A percentile compares a stretch with the other conserved stretches of the same genome.
phyloP scores from a whole-genome alignment of 352 stramenopile genomes.

The Globisporangium carolinianum region DNA sequence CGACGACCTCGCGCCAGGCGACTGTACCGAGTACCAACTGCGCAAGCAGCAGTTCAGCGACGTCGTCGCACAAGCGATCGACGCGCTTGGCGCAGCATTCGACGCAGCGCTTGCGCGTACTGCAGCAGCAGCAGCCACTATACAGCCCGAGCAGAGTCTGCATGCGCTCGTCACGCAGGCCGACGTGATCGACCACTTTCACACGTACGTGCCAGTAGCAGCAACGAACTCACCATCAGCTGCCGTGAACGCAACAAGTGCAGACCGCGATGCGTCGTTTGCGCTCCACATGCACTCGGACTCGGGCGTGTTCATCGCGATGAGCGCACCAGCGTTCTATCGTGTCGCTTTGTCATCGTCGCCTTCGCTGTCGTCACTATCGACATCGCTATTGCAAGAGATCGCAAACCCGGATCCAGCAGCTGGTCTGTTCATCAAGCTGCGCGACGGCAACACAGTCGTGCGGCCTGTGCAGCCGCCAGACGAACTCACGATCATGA shows the following conservation, averaged over 20 bases:
- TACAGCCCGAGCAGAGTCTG: slow-evolving; percentile 1
- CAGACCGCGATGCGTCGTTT: background rate
- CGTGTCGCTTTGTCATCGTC: background rate
- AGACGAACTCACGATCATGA: slow-evolving; percentile 15
- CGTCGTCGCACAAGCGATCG: slow-evolving; percentile 8
- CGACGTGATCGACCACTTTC: slow-evolving; percentile 17
- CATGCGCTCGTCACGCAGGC: slow-evolving; percentile 7
- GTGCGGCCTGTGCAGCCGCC: slow-evolving; percentile 10
- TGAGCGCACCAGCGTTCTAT: slow-evolving; percentile 16
- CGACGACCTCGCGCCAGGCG: slow-evolving; percentile 3
- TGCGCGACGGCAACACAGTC: slow-evolving; percentile 1
- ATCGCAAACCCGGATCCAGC: slow-evolving; percentile 13
- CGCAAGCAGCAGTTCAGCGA: slow-evolving; percentile 11
- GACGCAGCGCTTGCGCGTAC: slow-evolving; percentile 2
- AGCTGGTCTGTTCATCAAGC: slow-evolving; percentile 12
- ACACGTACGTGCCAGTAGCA: slow-evolving; percentile 12
- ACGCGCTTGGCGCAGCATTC: slow-evolving; percentile 8
- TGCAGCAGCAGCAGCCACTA: background rate
- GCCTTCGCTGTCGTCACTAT: too few species aligned
- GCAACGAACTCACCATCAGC: background rate
- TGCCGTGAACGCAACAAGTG: too few species aligned
- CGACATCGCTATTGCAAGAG: background rate
- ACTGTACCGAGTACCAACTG: slow-evolving; percentile 12
- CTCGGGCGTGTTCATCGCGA: slow-evolving; percentile 16
- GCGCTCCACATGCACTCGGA: slow-evolving; percentile 19